These are phyloP conservation scores for Discostella stelligeroides DNA, from an alignment of 108 stramenopile species.

Conservation along the genomic window DNA sequence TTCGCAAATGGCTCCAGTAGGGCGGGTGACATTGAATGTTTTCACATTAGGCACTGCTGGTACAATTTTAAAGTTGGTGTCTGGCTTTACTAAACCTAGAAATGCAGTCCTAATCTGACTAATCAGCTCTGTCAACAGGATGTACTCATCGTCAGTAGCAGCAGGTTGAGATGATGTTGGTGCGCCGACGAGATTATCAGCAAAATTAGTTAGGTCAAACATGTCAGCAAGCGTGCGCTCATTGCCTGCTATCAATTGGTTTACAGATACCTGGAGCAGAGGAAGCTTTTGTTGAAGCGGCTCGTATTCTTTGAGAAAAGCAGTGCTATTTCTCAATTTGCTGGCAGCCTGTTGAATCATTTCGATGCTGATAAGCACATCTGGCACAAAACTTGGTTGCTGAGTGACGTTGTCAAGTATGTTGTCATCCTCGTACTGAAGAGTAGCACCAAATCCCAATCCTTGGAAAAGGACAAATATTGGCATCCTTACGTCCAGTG, in stretches of 20 bases:
- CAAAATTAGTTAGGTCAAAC: conserved; percentile 31
- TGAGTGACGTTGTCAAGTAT: conserved; percentile 16
- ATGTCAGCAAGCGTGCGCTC: conserved; percentile 21
- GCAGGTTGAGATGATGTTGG: neutral
- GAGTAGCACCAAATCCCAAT: conserved; percentile 25
- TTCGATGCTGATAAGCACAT: conserved; percentile 17
- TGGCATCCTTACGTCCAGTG: conserved; percentile 20
- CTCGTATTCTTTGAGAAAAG: conserved; percentile 13
- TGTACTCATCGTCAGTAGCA: neutral
- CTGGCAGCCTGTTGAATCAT: neutral
- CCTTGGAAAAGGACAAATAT: conserved; percentile 10
- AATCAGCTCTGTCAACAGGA: conserved; percentile 10
- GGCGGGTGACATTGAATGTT: neutral
- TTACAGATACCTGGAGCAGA: conserved; percentile 19
- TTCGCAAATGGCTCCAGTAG: conserved; percentile 7
- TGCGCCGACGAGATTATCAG: conserved; percentile 3
- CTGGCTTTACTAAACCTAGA: conserved; percentile 14
- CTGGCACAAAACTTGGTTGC: neutral
- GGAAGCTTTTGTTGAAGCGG: conserved; percentile 14
- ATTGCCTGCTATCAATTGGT: conserved; percentile 31
- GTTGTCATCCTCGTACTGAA: conserved; percentile 16
- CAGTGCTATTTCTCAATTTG: conserved; percentile 4
- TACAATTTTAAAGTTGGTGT: neutral
- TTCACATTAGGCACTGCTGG: conserved; percentile 11
- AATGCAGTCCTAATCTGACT: conserved; percentile 20